Conservation (phyloP, 495 filamentous ascomycete species). For the Penicillium diatomitis region DNA sequence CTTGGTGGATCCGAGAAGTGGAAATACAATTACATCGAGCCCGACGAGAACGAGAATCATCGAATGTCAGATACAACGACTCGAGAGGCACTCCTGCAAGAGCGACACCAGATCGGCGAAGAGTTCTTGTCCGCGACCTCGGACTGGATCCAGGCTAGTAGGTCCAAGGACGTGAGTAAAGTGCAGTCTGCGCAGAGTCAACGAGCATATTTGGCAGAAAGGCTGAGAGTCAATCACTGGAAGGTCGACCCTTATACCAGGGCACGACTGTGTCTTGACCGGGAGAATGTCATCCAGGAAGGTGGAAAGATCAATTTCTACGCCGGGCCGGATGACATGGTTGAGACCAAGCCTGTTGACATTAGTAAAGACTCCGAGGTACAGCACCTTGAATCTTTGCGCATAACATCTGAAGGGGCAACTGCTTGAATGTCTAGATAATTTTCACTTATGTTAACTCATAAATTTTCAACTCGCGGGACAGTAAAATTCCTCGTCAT, state of each 20-base stretch:
- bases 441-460: too few relatives aligned
- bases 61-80: constrained; percentile 52
- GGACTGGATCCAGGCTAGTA: constrained; percentile 50
- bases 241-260: constrained; percentile 62
- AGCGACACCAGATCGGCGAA: constrained; percentile 50
- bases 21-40: constrained; percentile 73
- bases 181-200: constrained; percentile 40
- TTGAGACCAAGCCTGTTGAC: constrained; percentile 6
- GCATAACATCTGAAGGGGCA: background rate
- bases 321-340: constrained; percentile 18
- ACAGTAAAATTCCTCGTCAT: too few relatives aligned
- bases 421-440: background rate
- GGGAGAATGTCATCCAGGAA: constrained; percentile 53
- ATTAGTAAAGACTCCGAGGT: constrained; percentile 18
- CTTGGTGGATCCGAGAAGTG: constrained; percentile 76
- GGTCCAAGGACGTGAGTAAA: constrained; percentile 27
- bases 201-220: constrained; percentile 50
- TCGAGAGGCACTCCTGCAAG: constrained; percentile 45
- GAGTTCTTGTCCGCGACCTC: constrained; percentile 59
- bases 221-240: constrained; percentile 75
- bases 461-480: too few relatives aligned
- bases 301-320: constrained; percentile 61
- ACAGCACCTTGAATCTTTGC: constrained; percentile 21
- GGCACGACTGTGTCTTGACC: constrained; percentile 62
- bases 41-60: constrained; percentile 57